Percentiles rank a stretch among this genome's conserved stretches.
Evolutionary conservation across 2,329 filamentous ascomycete genomes (phyloP).

Genomic region (Aspergillus alliaceus): DNA sequence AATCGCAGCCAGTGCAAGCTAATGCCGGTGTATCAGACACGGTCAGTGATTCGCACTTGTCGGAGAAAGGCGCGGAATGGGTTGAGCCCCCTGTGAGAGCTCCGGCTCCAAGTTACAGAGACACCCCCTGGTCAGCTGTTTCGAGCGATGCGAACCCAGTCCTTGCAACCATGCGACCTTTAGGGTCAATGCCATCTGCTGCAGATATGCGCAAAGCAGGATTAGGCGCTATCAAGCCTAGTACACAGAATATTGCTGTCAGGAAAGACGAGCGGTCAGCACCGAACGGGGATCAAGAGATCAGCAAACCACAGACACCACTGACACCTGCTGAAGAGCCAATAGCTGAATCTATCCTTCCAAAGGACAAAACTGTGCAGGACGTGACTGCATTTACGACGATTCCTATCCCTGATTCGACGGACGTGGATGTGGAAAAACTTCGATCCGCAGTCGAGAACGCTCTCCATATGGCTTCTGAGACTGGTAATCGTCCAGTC

Average conservation of each 20-base stretch:
- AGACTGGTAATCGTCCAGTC: slow-evolving; percentile 28
- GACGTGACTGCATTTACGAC: slow-evolving; percentile 19
- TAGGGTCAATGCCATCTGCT: slow-evolving; percentile 69
- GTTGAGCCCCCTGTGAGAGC: slow-evolving; percentile 57
- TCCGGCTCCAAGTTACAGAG: slow-evolving; percentile 70
- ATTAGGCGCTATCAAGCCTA: slow-evolving; percentile 45
- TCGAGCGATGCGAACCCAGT: slow-evolving; percentile 65
- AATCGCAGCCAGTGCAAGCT: slow-evolving; percentile 18
- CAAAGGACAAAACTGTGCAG: slow-evolving; percentile 13
- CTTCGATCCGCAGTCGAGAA: slow-evolving; percentile 27
- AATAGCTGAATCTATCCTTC: slow-evolving; percentile 4
- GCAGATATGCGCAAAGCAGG: slow-evolving; percentile 56
- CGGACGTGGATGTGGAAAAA: slow-evolving; percentile 29
- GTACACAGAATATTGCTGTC: slow-evolving; percentile 41
- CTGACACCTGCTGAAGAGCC: slow-evolving; percentile 16
- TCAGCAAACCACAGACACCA: slow-evolving; percentile 14
- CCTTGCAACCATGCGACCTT: slow-evolving; percentile 77
- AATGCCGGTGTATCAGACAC: slow-evolving; percentile 5
- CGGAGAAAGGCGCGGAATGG: slow-evolving; percentile 40
- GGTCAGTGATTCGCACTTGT: slow-evolving; percentile 10
- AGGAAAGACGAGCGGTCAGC: slow-evolving; percentile 40
- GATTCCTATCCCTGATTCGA: slow-evolving; percentile 21
- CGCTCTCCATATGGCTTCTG: slow-evolving; percentile 29
- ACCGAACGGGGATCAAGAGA: slow-evolving; percentile 11
- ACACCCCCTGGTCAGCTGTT: slow-evolving; percentile 63